Evolutionary conservation across 176 grass and related monocot species (phyloP), one percentile per base, ranked within the genome.

Genomic region (Triticum timopheevii): DNA sequence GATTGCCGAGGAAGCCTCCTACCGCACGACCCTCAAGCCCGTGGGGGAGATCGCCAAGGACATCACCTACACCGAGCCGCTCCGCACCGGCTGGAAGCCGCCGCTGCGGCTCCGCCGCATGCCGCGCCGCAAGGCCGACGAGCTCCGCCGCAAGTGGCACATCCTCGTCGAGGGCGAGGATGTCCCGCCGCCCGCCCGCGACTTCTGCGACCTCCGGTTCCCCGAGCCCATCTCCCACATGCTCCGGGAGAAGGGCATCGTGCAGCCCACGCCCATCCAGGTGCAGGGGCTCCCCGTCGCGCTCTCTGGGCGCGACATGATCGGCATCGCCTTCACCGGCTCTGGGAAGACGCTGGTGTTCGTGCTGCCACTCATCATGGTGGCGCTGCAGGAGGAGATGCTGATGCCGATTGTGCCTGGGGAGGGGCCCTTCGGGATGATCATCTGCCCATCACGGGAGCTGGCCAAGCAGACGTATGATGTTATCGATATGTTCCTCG

Each of bases 181-280:
- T 2, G 68, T 98, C 28, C 97, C 90, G 7, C 94, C 94, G 0
- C 94, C 97, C 3, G 87, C 92, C 15, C 88, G 90, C 20, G 80
- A 84, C 80, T 98, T 98, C 89, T 77, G 88, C 17, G 87, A 94
- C 49, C 95, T 98, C 71, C 92, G 85, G 35, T 59, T 98, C 42
- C 97, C 97, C 2, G 93, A 98, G 8, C 92, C 94, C 49, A 68
- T 98, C 22, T 87, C 96, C 12, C 79, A 85, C 74, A 85, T 89
- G 61, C 88, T 98, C 75, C 90, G 80, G 4, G 93, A 96, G 76
- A 96, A 86, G 81, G 94, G 92, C 8, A 96, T 96, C 80, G 52
- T 91, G 10, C 93, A 90, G 74, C 97, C 97, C n/a, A 98, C 97
- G 6, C 97, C 97, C 3, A 98, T 98, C 87, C 97, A 98, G 90